Base-by-base conservation (phyloP, 2,329 filamentous ascomycete genomes). In the Claviceps citrina region DNA sequence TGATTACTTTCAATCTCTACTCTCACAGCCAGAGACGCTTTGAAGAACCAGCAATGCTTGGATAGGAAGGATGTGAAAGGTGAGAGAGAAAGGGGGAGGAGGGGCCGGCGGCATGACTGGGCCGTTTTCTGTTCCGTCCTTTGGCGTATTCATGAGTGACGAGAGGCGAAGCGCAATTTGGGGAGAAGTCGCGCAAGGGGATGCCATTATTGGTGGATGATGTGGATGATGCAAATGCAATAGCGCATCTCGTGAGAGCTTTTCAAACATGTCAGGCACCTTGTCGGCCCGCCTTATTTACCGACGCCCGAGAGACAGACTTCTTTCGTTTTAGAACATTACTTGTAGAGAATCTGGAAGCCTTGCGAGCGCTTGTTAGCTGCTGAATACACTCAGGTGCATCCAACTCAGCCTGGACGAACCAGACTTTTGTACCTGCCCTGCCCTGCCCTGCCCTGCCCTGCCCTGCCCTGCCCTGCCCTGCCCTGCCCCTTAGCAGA, bases 1-100 rank as follows among this genome's bases (percentile, higher is more conserved):
- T 84, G 40, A 46, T n/a, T 13, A 26, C 7, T 22, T 26, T 15
- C 15, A 19, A 15, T 15, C 30, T 15, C 9, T 19, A 4, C 5
- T n/a, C 30, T 32, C 30, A n/a, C 13, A 7, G 15, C 22, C 15
- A 16, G 16, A 19, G 30, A 38, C 24, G 36, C 30, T 38, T 32
- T 19, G 8, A 16, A 15, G 10, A 32, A 25, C 22, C 9, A 7
- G 36, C n/a, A 18, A 31, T 36, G 25, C n/a, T 30, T 37, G 34
- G 26, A 27, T 20, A 33, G 16, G 25, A n/a, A n/a, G n/a, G n/a
- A n/a, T n/a, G n/a, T n/a, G n/a, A n/a, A n/a, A 31, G 4, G 20
- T 32, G 25, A 33, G 13, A 19, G 38, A 34, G 16, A 31, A 31
- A 4, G 9, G 16, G 16, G 16, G 16, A 19, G 30, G 30, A 25